Percentiles rank a stretch among this genome's conserved stretches.
These are phyloP conservation scores for Cryptosporidium ryanae DNA, from an alignment of 169 alveolate genomes.

Conservation along the genomic window DNA sequence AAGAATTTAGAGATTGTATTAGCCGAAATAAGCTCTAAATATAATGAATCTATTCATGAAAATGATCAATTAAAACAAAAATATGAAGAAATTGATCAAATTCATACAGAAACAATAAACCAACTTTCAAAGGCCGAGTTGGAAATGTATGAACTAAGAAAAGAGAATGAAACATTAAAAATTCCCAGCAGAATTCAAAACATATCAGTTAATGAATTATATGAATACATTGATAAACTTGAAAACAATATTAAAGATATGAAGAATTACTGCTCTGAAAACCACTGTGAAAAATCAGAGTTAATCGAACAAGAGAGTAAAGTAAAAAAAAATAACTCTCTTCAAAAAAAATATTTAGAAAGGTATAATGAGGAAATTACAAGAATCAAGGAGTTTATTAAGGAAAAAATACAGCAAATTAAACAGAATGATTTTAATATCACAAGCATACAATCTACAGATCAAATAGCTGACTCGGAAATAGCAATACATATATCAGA, in stretches of 20 bases:
- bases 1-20: conserved; percentile 28
- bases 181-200: background rate
- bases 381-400: background rate
- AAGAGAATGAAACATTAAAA: conserved; percentile 27
- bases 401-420: background rate
- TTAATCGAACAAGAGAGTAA: background rate
- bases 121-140: conserved; percentile 63
- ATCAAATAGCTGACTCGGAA: background rate
- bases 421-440: background rate
- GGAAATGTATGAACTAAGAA: conserved; percentile 52
- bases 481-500: conserved; percentile 1
- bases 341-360: background rate
- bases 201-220: conserved; percentile 38
- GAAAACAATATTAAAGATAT: conserved; percentile 26
- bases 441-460: background rate
- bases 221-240: conserved; percentile 50
- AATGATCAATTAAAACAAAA: conserved; percentile 24
- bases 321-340: background rate
- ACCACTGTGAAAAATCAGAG: conserved; percentile 5
- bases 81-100: conserved; percentile 53
- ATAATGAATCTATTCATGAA: conserved; percentile 27
- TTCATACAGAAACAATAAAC: conserved; percentile 46
- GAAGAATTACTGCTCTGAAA: background rate
- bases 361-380: background rate
- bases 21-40: conserved; percentile 29